Conservation (phyloP, 2,329 filamentous ascomycete genomes). For the Penicillium sp. region DNA sequence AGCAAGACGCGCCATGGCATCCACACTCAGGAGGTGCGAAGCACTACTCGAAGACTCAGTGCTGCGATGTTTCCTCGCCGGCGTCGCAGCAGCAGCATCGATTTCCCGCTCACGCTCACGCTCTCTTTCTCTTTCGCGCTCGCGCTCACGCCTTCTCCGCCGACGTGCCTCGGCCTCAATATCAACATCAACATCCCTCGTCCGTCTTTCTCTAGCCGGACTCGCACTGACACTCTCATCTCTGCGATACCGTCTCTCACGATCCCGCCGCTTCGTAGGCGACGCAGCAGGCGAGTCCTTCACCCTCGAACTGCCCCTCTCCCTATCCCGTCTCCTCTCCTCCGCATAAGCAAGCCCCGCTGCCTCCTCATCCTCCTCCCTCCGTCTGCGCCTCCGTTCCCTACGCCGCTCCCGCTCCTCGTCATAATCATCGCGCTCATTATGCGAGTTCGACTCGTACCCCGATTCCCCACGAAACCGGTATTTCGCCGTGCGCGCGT, state of each 20-base stretch:
- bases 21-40: conserved; percentile 48
- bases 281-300: conserved; percentile 41
- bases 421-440: conserved; percentile 25
- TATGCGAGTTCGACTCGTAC: conserved; percentile 27
- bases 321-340: conserved; percentile 12
- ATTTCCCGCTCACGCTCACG: conserved; percentile 12
- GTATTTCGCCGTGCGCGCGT: conserved; percentile 19
- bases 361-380: conserved; percentile 19
- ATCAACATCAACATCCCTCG: conserved; percentile 21
- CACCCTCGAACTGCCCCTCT: conserved; percentile 30
- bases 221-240: conserved; percentile 33
- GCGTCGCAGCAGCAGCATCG: conserved; percentile 15
- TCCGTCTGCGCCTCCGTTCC: conserved; percentile 13
- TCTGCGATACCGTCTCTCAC: conserved; percentile 30
- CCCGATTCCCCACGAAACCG: conserved; percentile 23
- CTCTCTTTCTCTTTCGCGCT: conserved; percentile 12
- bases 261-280: conserved; percentile 36
- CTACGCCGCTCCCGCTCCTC: conserved; percentile 10
- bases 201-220: conserved; percentile 19
- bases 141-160: conserved; percentile 28
- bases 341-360: conserved; percentile 23
- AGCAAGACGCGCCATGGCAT: conserved; percentile 67
- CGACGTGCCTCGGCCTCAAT: conserved; percentile 29
- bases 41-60: conserved; percentile 46
- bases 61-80: conserved; percentile 40